These are phyloP conservation scores for Neotropicomus parvogracilis DNA, from an alignment of 1,284 basidiomycete species.

Conservation along the genomic window DNA sequence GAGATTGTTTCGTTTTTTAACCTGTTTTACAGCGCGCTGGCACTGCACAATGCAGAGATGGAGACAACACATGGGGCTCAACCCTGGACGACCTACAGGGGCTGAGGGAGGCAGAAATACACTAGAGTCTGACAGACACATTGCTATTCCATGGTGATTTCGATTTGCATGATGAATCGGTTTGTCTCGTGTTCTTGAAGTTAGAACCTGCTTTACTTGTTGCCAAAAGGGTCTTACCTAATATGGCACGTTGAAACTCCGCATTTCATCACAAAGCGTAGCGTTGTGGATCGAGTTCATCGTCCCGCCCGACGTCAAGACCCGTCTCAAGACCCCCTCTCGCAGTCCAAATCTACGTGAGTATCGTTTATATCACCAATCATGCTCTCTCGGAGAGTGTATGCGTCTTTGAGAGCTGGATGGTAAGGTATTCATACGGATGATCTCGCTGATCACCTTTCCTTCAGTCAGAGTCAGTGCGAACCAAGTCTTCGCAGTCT, in stretches of 20 bases:
- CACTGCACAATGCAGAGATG: not conserved
- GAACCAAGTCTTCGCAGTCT: constrained; percentile 24
- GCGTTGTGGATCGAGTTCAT: constrained; percentile 17
- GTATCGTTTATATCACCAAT: constrained; percentile 5
- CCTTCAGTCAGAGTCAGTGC: constrained; percentile 17
- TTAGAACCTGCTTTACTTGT: no score
- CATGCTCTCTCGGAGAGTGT: not conserved
- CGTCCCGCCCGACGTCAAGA: constrained; percentile 31
- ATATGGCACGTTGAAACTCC: constrained; percentile 23
- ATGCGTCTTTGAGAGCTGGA: constrained; percentile 17
- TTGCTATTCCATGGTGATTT: constrained; percentile 1
- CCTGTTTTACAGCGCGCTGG: not conserved
- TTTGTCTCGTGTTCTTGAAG: no score
- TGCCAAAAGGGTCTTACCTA: no score
- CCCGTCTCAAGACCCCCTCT: constrained; percentile 12
- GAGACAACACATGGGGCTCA: not conserved
- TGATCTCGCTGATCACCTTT: constrained; percentile 20
- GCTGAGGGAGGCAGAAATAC: constrained; percentile 11
- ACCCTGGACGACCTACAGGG: constrained; percentile 10
- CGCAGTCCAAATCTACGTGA: constrained; percentile 18
- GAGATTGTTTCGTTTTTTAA: not conserved
- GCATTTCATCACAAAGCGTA: constrained; percentile 8
- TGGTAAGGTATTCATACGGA: constrained; percentile 15
- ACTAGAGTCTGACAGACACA: not conserved
- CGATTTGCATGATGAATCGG: constrained; percentile 8